phyloP scores from a whole-genome alignment of 345 rosid genomes.

The Linum tenue region DNA sequence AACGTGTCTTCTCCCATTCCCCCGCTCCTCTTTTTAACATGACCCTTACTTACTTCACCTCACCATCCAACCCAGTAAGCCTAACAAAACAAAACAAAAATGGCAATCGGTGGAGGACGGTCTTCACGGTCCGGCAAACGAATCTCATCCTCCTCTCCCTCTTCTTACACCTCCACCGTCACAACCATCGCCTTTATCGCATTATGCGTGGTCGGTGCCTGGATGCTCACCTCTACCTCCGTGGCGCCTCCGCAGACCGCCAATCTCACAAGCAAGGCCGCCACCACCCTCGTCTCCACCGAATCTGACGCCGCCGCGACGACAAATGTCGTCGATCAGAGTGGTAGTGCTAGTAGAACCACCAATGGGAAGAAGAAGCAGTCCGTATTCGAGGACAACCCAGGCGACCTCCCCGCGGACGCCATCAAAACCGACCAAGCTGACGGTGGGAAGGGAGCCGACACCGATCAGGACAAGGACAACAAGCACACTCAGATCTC shows the following conservation, averaged over 20 bases:
- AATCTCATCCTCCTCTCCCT: conserved; percentile 16
- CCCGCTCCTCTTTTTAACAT: neutral
- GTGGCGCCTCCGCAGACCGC: conserved; percentile 36
- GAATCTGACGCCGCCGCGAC: neutral
- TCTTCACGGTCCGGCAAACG: conserved; percentile 45
- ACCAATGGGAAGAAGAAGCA: conserved; percentile 25
- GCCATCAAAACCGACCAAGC: conserved; percentile 64
- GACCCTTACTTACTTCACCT: conserved; percentile 9
- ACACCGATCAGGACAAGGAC: conserved; percentile 25
- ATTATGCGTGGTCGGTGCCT: conserved; percentile 61
- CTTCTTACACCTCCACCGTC: conserved; percentile 54
- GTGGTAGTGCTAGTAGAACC: conserved; percentile 16
- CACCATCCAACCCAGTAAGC: neutral
- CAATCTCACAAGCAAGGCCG: conserved; percentile 18
- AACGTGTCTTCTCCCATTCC: neutral
- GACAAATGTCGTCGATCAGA: conserved; percentile 3
- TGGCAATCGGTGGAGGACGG: conserved; percentile 38
- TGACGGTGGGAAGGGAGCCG: neutral
- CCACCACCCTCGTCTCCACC: conserved; percentile 5
- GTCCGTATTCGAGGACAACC: conserved; percentile 60
- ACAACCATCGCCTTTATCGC: conserved; percentile 56
- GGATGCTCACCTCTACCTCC: conserved; percentile 65
- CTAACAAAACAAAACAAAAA: conserved; percentile 6
- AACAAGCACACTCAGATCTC: conserved; percentile 34
- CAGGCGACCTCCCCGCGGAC: conserved; percentile 74